These are phyloP conservation scores for Colletotrichum sp. DNA, from an alignment of 2,329 filamentous ascomycete genomes.

Conservation along the genomic window DNA sequence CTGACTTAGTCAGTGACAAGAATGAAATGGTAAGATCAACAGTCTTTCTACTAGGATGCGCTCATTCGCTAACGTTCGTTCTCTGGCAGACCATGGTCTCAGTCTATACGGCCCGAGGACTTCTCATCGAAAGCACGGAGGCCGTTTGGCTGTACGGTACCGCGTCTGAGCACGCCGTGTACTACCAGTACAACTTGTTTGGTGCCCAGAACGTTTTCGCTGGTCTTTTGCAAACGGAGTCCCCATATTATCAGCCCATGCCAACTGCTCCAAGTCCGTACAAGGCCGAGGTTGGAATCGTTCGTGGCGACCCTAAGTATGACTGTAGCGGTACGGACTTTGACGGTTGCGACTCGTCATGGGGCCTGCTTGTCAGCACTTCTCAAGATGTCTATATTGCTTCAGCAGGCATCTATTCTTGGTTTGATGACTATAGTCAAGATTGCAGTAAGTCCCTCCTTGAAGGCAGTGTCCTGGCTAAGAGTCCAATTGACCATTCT, in stretches of 20 bases:
- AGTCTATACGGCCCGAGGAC: constrained; percentile 39
- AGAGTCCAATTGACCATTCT: accelerated
- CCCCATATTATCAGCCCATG: constrained; percentile 61
- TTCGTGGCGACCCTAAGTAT: constrained; percentile 20
- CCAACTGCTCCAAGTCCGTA: constrained; percentile 25
- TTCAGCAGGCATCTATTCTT: constrained; percentile 29
- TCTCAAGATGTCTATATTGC: constrained; percentile 26
- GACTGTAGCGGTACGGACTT: constrained; percentile 14
- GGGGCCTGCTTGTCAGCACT: constrained; percentile 22
- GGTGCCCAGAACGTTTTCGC: constrained; percentile 57
- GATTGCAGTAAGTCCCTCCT: constrained; percentile 4
- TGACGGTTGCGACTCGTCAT: constrained; percentile 25
- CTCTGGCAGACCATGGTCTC: constrained; percentile 21
- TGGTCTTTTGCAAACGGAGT: constrained; percentile 71
- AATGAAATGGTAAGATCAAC: constrained; percentile 57
- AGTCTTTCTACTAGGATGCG: background rate
- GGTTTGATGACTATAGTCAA: constrained; percentile 27
- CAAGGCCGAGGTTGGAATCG: background rate
- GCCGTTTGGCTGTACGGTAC: constrained; percentile 47
- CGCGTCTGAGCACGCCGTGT: constrained; percentile 52
- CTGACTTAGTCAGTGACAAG: constrained; percentile 48
- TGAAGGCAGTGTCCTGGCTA: background rate
- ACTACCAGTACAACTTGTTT: constrained; percentile 58
- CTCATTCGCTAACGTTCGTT: background rate
- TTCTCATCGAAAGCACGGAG: constrained; percentile 34